phyloP scores from a whole-genome alignment of 2,329 filamentous ascomycete species.

The Phaeoacremonium minimum region DNA sequence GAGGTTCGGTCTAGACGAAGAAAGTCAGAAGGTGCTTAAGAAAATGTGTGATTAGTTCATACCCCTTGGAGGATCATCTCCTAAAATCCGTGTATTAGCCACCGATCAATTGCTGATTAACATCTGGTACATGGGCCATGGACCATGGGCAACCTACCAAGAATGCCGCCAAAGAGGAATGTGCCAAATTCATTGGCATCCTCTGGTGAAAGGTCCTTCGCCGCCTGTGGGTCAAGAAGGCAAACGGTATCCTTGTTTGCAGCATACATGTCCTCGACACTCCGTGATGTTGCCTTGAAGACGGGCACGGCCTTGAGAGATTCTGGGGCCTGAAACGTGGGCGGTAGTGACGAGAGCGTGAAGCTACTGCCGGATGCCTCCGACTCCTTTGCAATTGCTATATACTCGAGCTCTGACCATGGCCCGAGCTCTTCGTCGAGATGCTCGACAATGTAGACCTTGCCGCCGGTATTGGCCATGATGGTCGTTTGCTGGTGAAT shows the following conservation, averaged over 20 bases:
- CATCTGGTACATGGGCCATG: neutral
- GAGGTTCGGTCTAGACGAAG: slow-evolving; percentile 73
- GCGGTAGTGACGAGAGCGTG: slow-evolving; percentile 75
- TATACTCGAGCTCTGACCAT: slow-evolving; percentile 94
- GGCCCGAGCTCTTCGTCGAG: slow-evolving; percentile 89
- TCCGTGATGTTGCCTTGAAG: slow-evolving; percentile 68
- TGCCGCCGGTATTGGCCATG: slow-evolving; percentile 37
- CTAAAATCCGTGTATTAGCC: slow-evolving; percentile 41
- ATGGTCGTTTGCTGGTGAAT: neutral
- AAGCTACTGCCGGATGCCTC: slow-evolving; percentile 63
- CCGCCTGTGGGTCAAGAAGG: slow-evolving; percentile 81
- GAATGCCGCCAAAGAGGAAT: slow-evolving; percentile 92
- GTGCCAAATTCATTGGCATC: slow-evolving; percentile 82
- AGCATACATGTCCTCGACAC: slow-evolving; percentile 80
- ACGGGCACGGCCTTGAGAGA: slow-evolving; percentile 50
- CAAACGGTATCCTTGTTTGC: slow-evolving; percentile 73
- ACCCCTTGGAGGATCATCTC: slow-evolving; percentile 92
- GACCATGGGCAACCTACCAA: slow-evolving; percentile 58
- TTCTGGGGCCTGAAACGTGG: slow-evolving; percentile 60
- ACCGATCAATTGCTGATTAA: slow-evolving; percentile 1
- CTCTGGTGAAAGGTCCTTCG: slow-evolving; percentile 74
- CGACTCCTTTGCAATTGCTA: slow-evolving; percentile 80
- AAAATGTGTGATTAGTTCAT: slow-evolving; percentile 23
- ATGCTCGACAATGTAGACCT: slow-evolving; percentile 93
- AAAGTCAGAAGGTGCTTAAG: slow-evolving; percentile 11